phyloP scores from a whole-genome alignment of 2,329 filamentous ascomycete genomes.

The Colletotrichum echinochloae region DNA sequence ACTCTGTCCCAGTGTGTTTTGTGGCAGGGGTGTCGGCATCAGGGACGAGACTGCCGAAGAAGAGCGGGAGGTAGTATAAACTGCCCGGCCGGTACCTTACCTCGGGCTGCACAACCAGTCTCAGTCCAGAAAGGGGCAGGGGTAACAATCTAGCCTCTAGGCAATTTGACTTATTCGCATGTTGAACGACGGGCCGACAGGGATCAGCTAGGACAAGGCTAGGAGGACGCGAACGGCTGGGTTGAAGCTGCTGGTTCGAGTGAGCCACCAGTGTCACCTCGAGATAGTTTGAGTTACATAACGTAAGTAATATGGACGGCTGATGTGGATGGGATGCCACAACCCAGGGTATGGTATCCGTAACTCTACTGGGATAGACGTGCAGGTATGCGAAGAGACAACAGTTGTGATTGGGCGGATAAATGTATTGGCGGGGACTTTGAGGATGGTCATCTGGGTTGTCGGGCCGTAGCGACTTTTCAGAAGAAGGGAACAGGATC shows the following conservation, averaged over 20 bases:
- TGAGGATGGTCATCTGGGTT: slow-evolving; percentile 49
- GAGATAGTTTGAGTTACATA: background rate
- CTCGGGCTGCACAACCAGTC: background rate
- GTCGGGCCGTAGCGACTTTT: slow-evolving; percentile 49
- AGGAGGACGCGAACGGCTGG: background rate
- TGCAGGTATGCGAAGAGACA: slow-evolving; percentile 23
- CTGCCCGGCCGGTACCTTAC: background rate
- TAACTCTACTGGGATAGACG: slow-evolving; percentile 14
- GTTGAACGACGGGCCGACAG: background rate
- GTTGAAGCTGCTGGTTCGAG: background rate
- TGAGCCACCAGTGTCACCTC: background rate
- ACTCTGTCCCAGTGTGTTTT: background rate
- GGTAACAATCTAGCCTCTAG: slow-evolving; percentile 9
- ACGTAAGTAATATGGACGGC: background rate
- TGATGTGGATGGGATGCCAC: slow-evolving; percentile 14
- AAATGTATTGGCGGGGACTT: slow-evolving; percentile 41
- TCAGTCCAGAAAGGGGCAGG: background rate
- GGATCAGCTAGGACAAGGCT: background rate
- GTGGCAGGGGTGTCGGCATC: background rate
- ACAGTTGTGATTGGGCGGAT: slow-evolving; percentile 45
- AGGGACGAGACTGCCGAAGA: background rate
- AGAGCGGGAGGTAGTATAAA: background rate
- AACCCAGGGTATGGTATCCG: background rate
- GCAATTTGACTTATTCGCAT: background rate
- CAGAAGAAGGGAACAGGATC: background rate